Conservation (phyloP, 805 yeast genomes). For the Isabelozyma heimii region DNA sequence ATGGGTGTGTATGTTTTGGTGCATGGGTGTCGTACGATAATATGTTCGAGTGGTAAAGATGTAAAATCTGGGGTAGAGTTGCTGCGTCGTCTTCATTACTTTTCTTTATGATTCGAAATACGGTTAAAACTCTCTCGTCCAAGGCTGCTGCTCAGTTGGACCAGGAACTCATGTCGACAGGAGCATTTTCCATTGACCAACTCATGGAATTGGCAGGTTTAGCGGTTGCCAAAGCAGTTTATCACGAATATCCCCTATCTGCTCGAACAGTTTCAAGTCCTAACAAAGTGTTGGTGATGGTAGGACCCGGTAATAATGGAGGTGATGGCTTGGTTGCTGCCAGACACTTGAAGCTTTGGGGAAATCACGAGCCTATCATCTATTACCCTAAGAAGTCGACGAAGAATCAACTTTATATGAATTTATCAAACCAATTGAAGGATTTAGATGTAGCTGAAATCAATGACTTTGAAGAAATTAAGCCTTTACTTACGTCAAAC, state of each 20-base stretch:
- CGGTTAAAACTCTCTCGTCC: slow-evolving; percentile 32
- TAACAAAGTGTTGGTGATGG: slow-evolving; percentile 58
- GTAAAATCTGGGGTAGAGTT: background rate
- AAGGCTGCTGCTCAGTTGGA: slow-evolving; percentile 75
- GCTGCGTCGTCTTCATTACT: background rate
- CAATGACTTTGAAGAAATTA: slow-evolving; percentile 32
- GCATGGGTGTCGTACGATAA: background rate
- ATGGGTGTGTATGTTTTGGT: background rate
- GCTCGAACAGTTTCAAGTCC: slow-evolving; percentile 19
- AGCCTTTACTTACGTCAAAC: slow-evolving; percentile 7
- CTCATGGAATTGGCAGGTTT: slow-evolving; percentile 96
- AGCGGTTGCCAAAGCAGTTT: slow-evolving; percentile 86
- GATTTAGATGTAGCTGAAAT: slow-evolving; percentile 62
- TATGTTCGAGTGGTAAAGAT: no score
- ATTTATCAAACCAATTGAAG: slow-evolving; percentile 63
- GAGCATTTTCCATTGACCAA: slow-evolving; percentile 81
- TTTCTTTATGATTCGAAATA: background rate
- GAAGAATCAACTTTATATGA: slow-evolving; percentile 53
- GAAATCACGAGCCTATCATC: slow-evolving; percentile 69
- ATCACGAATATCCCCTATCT: slow-evolving; percentile 59
- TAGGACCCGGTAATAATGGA: slow-evolving; percentile 96
- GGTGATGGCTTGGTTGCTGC: slow-evolving; percentile 98
- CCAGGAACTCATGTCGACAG: slow-evolving; percentile 79
- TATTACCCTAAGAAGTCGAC: slow-evolving; percentile 72
- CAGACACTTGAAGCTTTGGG: slow-evolving; percentile 75